Evolutionary conservation across 2,329 filamentous ascomycete genomes (phyloP), one percentile per base, ranked within the genome.

Genomic region (Paradendryphiella salina): DNA sequence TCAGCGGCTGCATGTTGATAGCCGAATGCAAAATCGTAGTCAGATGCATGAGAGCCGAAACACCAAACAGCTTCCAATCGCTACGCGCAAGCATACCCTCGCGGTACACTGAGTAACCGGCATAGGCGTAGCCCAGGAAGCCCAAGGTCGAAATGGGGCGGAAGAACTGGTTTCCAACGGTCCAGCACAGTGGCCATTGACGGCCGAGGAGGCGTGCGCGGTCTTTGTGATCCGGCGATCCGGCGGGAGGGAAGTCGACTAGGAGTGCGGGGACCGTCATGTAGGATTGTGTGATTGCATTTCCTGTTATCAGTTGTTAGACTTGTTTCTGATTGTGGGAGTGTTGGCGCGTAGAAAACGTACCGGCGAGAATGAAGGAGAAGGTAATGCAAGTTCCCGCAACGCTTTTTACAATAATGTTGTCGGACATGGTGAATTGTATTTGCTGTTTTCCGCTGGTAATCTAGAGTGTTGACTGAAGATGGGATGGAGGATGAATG

Each of bases 251-350:
- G 61, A 78, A 79, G 57, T 77, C 73, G 53, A 78, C 73, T 11
- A 80, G 69, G 31, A 80, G 68, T 3, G 76, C 77, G 5, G 78
- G 78, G 31, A 80, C 74, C 13, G 76, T 77, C 78, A 80, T 80
- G 67, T 75, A 79, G 13, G 77, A 79, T 65, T 80, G 78, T 18
- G 79, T 80, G 47, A 81, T 76, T 10, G 78, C 79, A 67, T 80
- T 80, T 47, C 78, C 78, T 80, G 36, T 2, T 6, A 1, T 11
- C 3, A 6, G n/a, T 9, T 17, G 23, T 31, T 41, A 46, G 40
- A 63, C 26, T 6, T 23, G n/a, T 5, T 15, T 33, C 17, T 9
- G 57, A 26, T 43, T 35, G 11, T 3, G 9, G 10, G 11, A 9
- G 10, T 18, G 2, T 44, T 14, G 17, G 13, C n/a, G 9, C 26